Percentiles rank a stretch among this genome's conserved stretches.
Evolutionary conservation across 2,329 filamentous ascomycete genomes (phyloP).

Genomic region (Neonectria neomacrospora): DNA sequence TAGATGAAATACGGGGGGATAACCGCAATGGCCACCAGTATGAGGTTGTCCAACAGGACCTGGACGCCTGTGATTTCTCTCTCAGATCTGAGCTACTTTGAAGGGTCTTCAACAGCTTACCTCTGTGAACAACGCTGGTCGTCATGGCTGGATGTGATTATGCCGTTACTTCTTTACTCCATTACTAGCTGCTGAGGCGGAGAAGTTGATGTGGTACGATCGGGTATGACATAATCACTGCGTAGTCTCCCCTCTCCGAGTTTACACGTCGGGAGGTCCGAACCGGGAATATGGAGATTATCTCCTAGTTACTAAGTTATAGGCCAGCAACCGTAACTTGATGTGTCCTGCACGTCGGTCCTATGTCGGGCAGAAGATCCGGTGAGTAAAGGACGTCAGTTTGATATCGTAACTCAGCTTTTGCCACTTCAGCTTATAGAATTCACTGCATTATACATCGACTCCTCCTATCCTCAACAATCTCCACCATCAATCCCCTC

Average conservation of each 20-base stretch:
- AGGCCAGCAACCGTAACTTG: background rate
- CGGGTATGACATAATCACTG: background rate
- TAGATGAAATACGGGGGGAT: background rate
- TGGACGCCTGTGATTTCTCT: background rate
- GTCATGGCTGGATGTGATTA: too few species aligned
- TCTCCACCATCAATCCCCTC: too few species aligned
- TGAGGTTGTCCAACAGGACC: background rate
- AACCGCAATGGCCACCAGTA: background rate
- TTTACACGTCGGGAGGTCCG: background rate
- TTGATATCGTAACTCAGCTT: background rate
- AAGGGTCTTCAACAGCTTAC: background rate
- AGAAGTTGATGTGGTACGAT: background rate
- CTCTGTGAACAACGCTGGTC: background rate
- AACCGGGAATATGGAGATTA: background rate
- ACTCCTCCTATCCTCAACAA: background rate
- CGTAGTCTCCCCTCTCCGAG: background rate
- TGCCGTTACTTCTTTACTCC: background rate
- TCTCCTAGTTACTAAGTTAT: background rate
- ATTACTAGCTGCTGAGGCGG: too few species aligned
- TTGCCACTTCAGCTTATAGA: background rate
- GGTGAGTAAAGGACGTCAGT: background rate
- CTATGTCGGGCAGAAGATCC: background rate
- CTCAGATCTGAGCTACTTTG: background rate
- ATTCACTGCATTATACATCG: background rate
- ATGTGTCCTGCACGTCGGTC: background rate